Base-by-base conservation (phyloP, 495 filamentous ascomycete genomes). In the Aspergillus ostianus region DNA sequence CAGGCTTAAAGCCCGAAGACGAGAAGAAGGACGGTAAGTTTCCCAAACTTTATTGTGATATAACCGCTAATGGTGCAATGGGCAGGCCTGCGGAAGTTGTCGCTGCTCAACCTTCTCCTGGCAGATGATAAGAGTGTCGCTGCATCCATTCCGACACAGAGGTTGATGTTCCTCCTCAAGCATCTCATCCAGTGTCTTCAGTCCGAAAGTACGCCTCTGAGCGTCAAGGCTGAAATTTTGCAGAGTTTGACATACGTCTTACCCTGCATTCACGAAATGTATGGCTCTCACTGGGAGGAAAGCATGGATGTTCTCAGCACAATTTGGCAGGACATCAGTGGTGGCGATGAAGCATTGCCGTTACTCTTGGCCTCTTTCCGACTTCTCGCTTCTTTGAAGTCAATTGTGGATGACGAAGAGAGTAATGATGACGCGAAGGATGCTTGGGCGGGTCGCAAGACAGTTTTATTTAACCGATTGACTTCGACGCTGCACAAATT, bases 391-490 rank as follows among this genome's bases (percentile, higher is more conserved):
- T 72, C 78, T 4, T 66, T 97, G 21, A 79, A 82, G 59, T 79
- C 75, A 13, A 69, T 88, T 7, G 70, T 75, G n/a, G 68, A 71
- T 10, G 63, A 71, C 57, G 87, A 91, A 13, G 87, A 90, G 6
- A 74, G 85, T 19, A 97, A 97, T 66, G 93, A 97, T 67, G 93
- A 98, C 69, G 81, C 96, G 3, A 72, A 85, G 9, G 93, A 98
- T 62, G 84, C 83, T 4, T 85, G 91, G 76, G 75, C 76, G 23
- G 80, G 84, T 23, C 78, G 74, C 15, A 74, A 78, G 18, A 61
- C 70, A 12, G 65, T 67, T 0, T 75, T 86, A 3, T 82, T 83
- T 21, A 72, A 75, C 47, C 81, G 77, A 7, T 67, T 97, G 13
- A 74, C 92, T 13, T 78, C 77, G 23, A 77, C 72, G 8, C 64